Conservation (phyloP, 371 early-diverging fungal species). For the Dinochytrium kinnereticum region DNA sequence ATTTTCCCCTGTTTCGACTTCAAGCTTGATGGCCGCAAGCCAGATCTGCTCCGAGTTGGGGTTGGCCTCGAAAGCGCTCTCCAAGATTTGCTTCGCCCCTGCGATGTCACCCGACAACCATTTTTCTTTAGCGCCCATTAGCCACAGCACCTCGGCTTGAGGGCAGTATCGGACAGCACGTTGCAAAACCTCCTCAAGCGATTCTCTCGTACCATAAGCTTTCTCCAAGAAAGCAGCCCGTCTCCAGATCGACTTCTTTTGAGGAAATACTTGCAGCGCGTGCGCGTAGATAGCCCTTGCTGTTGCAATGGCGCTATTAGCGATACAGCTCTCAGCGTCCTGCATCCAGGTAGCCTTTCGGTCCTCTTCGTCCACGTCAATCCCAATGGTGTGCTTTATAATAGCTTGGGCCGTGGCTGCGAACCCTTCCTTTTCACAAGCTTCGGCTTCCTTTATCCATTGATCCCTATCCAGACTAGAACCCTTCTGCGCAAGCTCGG, state of each 20-base stretch:
- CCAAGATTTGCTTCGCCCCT: slow-evolving; percentile 85
- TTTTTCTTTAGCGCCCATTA: slow-evolving; percentile 95
- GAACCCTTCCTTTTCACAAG: slow-evolving; percentile 81
- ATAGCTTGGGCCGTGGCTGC: slow-evolving; percentile 84
- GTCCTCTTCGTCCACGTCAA: slow-evolving; percentile 80
- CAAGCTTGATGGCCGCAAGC: slow-evolving; percentile 95
- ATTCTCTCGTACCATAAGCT: slow-evolving; percentile 78
- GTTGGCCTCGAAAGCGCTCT: slow-evolving; percentile 88
- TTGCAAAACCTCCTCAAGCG: slow-evolving; percentile 78
- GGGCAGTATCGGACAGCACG: slow-evolving; percentile 91
- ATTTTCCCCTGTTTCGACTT: slow-evolving; percentile 84
- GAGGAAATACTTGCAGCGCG: slow-evolving; percentile 79
- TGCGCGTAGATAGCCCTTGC: slow-evolving; percentile 90
- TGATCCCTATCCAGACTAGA: slow-evolving; percentile 80
- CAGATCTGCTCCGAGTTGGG: slow-evolving; percentile 92
- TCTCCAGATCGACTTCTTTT: slow-evolving; percentile 83
- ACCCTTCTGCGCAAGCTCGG: slow-evolving; percentile 68
- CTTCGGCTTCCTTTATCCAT: slow-evolving; percentile 91
- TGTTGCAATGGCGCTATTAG: slow-evolving; percentile 70
- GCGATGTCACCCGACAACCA: slow-evolving; percentile 86
- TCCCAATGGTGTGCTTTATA: slow-evolving; percentile 75
- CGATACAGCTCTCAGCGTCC: slow-evolving; percentile 82
- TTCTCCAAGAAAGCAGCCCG: slow-evolving; percentile 90
- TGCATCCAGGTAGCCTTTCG: slow-evolving; percentile 83
- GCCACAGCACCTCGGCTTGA: slow-evolving; percentile 92